These are phyloP conservation scores for Suhomyces xylopsoci DNA, from an alignment of 805 yeast genomes.

Conservation along the genomic window DNA sequence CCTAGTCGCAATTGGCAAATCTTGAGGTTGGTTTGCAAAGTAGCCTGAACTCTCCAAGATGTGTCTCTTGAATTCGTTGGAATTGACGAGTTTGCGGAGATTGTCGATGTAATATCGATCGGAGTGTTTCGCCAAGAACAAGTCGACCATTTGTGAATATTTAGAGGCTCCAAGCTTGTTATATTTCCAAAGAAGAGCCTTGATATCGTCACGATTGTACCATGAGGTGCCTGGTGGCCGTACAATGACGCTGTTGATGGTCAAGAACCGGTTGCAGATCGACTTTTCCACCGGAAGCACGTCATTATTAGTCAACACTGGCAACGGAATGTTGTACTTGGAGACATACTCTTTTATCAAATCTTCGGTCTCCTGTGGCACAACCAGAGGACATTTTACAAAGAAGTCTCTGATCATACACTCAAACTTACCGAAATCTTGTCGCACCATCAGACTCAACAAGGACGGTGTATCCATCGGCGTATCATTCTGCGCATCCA, in stretches of 20 bases:
- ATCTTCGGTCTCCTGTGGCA: background rate
- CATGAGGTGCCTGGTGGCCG: background rate
- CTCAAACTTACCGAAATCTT: constrained; percentile 1
- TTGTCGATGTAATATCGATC: background rate
- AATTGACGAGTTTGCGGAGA: constrained; percentile 4
- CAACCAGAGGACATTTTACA: background rate
- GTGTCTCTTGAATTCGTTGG: constrained; percentile 9
- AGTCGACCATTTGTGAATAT: constrained; percentile 1
- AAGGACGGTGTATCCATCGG: background rate
- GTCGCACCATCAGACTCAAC: background rate
- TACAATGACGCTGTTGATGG: background rate
- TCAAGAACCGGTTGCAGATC: background rate
- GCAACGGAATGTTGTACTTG: constrained; percentile 1
- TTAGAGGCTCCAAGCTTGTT: constrained; percentile 5
- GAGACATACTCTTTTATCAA: background rate
- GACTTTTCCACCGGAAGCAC: constrained; percentile 1
- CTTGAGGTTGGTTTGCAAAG: constrained; percentile 4
- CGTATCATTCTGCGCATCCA: background rate
- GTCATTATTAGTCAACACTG: background rate
- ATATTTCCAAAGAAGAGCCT: background rate
- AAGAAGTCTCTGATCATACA: background rate
- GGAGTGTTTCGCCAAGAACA: background rate
- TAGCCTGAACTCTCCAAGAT: constrained; percentile 8
- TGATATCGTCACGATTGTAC: background rate
- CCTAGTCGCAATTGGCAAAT: background rate